Evolutionary conservation across 352 stramenopile species (phyloP), one percentile per base, ranked within the genome.

Genomic region (Globisporangium camurandrum): DNA sequence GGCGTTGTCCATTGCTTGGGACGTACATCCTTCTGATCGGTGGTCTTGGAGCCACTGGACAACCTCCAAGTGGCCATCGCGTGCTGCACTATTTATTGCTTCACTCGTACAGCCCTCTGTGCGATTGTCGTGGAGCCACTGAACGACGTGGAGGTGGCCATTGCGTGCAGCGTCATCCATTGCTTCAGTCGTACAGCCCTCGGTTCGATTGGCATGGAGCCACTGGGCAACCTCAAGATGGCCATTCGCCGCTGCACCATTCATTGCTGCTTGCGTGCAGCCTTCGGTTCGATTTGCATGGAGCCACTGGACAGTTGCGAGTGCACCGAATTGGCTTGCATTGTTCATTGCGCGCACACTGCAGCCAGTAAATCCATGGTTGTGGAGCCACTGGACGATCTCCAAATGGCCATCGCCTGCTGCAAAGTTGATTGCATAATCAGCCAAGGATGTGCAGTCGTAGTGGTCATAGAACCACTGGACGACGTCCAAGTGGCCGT

Each of bases 141-240:
- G 12, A 9, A 56, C 34, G 17, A 57, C 36, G 11, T 28, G 31
- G 22, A 57, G 27, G 43, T 51, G 31, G 26, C 50, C 50, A 6
- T 49, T 49, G 23, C 50, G 50, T 3, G 50, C 50, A 0, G 50
- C 41, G 20, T 37, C 45, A 20, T 62, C 48, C 56, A 62, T 62
- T 11, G 56, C 56, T 5, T 16, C 27, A 39, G 30, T 50, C 41
- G 56, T 56, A 41, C 56, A 62, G n/a, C 53, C 56, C 30, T 62
- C 56, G 2, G 14, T 16, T 3, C 56, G 28, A 27, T 62, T 62
- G 9, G 17, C 43, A 14, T 62, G 45, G 0, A 64, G 46, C 57
- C 51, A 62, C 16, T 51, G 26, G 0, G 62, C 31, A 12, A 61
- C 1, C 24, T 50, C 45, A 20, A 52, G n/a, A 19, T 51, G 46